These are phyloP conservation scores for Blastocystis sp. DNA, from an alignment of 352 stramenopile species.

Conservation along the genomic window DNA sequence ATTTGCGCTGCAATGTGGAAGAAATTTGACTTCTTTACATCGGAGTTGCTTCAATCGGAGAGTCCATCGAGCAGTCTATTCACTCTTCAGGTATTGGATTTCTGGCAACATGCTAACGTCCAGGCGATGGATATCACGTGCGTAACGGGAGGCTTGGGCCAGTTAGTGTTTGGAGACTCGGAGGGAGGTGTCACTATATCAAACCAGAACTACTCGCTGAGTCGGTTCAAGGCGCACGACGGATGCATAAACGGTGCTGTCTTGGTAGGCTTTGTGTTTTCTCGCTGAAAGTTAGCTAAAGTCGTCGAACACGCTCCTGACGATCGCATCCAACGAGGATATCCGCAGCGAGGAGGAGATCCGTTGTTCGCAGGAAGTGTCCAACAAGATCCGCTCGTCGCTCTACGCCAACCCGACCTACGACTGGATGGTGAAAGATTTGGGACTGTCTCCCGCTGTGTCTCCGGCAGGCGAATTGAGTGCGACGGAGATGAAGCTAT, in stretches of 20 bases:
- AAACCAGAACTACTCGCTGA: constrained; percentile 30
- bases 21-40: constrained; percentile 39
- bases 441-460: background rate
- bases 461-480: background rate
- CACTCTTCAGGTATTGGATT: background rate
- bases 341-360: background rate
- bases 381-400: background rate
- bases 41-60: constrained; percentile 26
- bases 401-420: background rate
- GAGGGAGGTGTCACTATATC: constrained; percentile 49
- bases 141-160: background rate
- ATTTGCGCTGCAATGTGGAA: constrained; percentile 36
- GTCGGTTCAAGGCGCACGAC: background rate
- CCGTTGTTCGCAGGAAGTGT: background rate
- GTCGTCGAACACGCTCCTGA: constrained; percentile 14
- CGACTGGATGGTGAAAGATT: constrained; percentile 5
- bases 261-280: background rate
- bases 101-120: background rate
- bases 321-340: background rate
- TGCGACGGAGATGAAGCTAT: background rate
- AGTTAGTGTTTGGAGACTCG: constrained; percentile 27
- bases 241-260: constrained; percentile 20
- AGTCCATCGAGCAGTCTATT: constrained; percentile 46
- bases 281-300: background rate
- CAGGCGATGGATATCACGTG: constrained; percentile 37